phyloP scores from a whole-genome alignment of 192 early-diverging fungal genomes.

The Spizellomyces punctatus region DNA sequence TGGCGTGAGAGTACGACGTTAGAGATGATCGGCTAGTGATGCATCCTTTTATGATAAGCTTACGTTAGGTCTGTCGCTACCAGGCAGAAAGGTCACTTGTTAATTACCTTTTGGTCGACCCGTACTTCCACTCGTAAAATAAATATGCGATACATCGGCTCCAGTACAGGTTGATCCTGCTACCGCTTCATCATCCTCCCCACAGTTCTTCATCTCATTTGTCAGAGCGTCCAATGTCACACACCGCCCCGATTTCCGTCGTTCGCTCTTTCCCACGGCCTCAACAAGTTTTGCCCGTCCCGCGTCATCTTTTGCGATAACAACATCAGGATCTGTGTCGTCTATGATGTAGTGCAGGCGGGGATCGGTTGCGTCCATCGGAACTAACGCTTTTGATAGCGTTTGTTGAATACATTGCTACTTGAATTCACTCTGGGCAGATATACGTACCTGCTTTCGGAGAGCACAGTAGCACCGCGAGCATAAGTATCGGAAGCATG shows the following conservation, averaged over 20 bases:
- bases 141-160: constrained; percentile 32
- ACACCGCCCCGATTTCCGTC: not conserved
- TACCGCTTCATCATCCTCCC: not conserved
- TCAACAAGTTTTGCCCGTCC: not conserved
- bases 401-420: not conserved
- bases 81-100: no score
- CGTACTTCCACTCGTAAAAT: constrained; percentile 41
- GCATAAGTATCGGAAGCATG: constrained; percentile 17
- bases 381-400: constrained; percentile 30
- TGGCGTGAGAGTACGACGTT: constrained; percentile 30
- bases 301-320: constrained; percentile 26
- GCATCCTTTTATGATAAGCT: constrained; percentile 19
- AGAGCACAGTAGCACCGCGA: constrained; percentile 20
- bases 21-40: constrained; percentile 30
- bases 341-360: constrained; percentile 39
- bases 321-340: constrained; percentile 29
- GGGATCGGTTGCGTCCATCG: constrained; percentile 39
- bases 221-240: not conserved
- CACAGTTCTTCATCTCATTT: not conserved
- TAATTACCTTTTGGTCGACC: constrained; percentile 39
- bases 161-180: not conserved
- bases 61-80: not conserved
- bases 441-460: not conserved
- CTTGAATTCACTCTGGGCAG: not conserved
- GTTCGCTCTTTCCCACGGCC: no score